Conservation (phyloP, 768 basidiomycete genomes). For the Russula foetens region DNA sequence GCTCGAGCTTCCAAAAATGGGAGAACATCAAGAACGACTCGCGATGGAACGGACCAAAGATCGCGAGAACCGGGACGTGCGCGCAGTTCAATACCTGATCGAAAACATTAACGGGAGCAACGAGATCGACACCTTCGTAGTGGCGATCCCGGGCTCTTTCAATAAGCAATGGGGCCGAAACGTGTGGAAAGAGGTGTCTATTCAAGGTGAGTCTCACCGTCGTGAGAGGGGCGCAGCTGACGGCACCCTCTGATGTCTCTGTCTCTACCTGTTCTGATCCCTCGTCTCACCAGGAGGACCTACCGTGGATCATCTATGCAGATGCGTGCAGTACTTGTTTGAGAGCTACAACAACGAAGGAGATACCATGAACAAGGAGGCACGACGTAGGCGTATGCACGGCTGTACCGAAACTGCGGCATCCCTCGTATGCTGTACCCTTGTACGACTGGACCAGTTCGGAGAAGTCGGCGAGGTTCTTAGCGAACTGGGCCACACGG, state of each 20-base stretch:
- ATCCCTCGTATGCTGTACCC: neutral
- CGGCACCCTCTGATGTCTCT: neutral
- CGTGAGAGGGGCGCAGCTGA: neutral
- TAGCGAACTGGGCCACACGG: neutral
- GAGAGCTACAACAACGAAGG: neutral
- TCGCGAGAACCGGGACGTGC: neutral
- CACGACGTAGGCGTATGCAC: neutral
- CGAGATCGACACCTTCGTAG: neutral
- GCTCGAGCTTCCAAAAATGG: neutral
- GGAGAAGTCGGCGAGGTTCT: neutral
- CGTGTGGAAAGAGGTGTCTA: neutral
- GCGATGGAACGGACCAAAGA: neutral
- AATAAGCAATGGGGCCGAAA: neutral
- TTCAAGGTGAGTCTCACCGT: too few species aligned
- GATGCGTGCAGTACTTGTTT: neutral
- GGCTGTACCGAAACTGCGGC: neutral
- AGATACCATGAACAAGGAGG: neutral
- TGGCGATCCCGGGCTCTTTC: constrained; percentile 8
- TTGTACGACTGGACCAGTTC: neutral
- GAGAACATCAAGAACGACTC: neutral
- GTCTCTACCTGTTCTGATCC: too few species aligned
- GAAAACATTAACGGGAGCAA: neutral
- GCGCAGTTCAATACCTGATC: constrained; percentile 1
- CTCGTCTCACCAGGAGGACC: neutral
- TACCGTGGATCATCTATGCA: neutral